Evolutionary conservation across 164 flowering plant species (phyloP), one percentile per base, ranked within the genome.

Genomic region (Protea cynaroides): DNA sequence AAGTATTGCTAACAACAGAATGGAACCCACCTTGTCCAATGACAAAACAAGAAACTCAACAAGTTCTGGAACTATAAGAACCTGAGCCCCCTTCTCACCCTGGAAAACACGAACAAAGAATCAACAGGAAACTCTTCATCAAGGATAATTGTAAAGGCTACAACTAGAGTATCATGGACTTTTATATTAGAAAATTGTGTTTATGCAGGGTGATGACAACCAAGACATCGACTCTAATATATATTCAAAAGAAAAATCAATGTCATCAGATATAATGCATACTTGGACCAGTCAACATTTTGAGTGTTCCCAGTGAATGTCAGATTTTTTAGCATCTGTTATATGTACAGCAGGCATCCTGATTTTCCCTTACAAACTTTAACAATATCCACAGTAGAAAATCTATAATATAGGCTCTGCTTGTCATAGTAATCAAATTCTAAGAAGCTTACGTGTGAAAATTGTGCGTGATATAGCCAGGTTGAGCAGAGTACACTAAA

Each of bases 61-160:
- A 62, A 94, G 90, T 56, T 94, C 96, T 25, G 97, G 98, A 74
- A 86, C 91, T 68, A 90, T 72, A 57, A 90, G 79, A 59, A 89
- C 57, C 60, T 90, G 97, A 64, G 98, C 95, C 47, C 98, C 97
- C 59, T 83, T 85, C 65, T 84, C 93, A 54, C 87, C 92, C 92
- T 91, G 70, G 21, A 63, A 24, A 72, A 19, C 10, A 59, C 15
- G 19, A 3, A 59, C 47, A 57, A 24, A 63, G 43, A 29, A 59
- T 49, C 34, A 72, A 53, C 52, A 3, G 8, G 25, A 61, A 55
- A 24, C n/a, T 14, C 14, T 13, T 56, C 29, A 2, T 55, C 38
- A 53, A 19, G 25, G 25, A 2, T 8, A 38, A 50, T 19, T 36
- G 1, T 40, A 8, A 12, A 47, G n/a, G 7, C 51, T 34, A 65